A percentile compares a stretch with the other conserved stretches of the same genome.
Evolutionary conservation across 257 asterid species (phyloP).

Genomic region (Haberlea rhodopensis): DNA sequence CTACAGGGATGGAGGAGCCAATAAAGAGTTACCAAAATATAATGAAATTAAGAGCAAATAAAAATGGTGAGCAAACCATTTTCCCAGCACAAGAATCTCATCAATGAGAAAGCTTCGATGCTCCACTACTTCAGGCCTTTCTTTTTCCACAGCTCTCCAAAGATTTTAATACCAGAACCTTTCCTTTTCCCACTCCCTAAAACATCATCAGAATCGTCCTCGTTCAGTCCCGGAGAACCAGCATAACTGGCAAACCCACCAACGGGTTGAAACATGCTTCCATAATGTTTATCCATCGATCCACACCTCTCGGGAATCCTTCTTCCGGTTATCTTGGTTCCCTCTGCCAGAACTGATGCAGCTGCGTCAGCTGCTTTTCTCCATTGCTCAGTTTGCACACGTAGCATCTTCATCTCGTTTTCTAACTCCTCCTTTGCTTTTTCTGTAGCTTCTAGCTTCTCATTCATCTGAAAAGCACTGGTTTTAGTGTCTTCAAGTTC

Average conservation of each 20-base stretch:
- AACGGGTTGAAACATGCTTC: constrained; percentile 37
- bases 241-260: constrained; percentile 43
- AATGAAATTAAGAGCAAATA: neutral
- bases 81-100: neutral
- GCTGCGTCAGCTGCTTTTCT: constrained; percentile 98
- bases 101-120: neutral
- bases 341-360: constrained; percentile 72
- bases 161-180: constrained; percentile 70
- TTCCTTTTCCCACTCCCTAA: constrained; percentile 69
- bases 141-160: constrained; percentile 93
- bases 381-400: constrained; percentile 93
- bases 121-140: constrained; percentile 55
- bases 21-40: no score
- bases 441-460: constrained; percentile 52
- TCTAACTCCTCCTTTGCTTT: constrained; percentile 57
- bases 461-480: constrained; percentile 29
- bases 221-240: constrained; percentile 59
- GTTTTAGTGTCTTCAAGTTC: constrained; percentile 60
- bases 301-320: constrained; percentile 85
- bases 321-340: constrained; percentile 54
- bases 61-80: neutral
- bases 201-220: constrained; percentile 52
- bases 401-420: constrained; percentile 78
- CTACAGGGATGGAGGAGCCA: no score
- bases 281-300: constrained; percentile 73